A percentile compares a stretch with the other conserved stretches of the same genome.
Conservation (phyloP, 202 grass and related monocot genomes). For the Setaria viridis region DNA sequence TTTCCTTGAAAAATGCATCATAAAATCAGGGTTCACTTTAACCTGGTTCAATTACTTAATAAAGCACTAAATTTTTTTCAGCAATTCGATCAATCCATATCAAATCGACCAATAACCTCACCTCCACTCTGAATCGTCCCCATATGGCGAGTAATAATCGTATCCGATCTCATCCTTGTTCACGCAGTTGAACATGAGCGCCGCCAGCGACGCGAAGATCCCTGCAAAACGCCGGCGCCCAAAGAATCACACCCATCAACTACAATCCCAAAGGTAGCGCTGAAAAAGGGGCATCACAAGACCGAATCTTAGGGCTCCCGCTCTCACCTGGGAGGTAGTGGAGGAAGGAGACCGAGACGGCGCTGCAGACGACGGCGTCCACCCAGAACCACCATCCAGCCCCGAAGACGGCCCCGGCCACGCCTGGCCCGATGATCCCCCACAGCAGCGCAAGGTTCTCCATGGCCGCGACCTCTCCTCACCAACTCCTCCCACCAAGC, state of each 20-base stretch:
- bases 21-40: neutral
- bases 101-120: conserved; percentile 28
- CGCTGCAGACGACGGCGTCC: conserved; percentile 94
- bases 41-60: neutral
- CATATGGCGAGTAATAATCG: conserved; percentile 91
- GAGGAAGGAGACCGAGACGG: conserved; percentile 84
- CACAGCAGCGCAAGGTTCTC: conserved; percentile 77
- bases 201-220: conserved; percentile 89
- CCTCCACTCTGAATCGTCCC: conserved; percentile 88
- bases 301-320: conserved; percentile 26
- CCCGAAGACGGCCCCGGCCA: conserved; percentile 89
- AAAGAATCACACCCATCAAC: conserved; percentile 30
- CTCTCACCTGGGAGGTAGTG: conserved; percentile 94
- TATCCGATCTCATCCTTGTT: conserved; percentile 76
- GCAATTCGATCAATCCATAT: neutral
- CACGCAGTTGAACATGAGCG: conserved; percentile 97
- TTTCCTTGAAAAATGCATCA: neutral
- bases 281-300: neutral
- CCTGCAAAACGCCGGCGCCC: conserved; percentile 44
- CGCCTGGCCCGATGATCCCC: conserved; percentile 86
- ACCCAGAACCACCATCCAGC: conserved; percentile 99
- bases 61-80: neutral
- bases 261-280: neutral
- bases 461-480: conserved; percentile 47
- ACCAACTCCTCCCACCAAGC: conserved; percentile 47